phyloP scores from a whole-genome alignment of 192 early-diverging fungal species.

The Gamsiella multidivaricata region DNA sequence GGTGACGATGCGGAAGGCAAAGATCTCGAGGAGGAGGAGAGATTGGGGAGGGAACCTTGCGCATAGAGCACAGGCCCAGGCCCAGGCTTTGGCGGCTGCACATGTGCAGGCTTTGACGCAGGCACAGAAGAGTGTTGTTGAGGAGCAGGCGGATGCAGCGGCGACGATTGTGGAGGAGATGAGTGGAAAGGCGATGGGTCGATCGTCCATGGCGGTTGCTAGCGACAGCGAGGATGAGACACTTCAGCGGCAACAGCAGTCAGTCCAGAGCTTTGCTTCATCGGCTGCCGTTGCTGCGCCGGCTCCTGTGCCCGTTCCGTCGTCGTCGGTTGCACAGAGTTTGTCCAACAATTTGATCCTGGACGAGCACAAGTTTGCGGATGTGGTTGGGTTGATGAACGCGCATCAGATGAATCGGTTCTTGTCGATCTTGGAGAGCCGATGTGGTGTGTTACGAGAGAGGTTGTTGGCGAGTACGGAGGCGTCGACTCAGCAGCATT shows the following conservation, averaged over 20 bases:
- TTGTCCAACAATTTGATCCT: conserved; percentile 40
- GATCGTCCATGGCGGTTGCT: neutral
- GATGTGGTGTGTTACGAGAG: conserved; percentile 62
- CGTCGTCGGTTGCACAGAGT: conserved; percentile 5
- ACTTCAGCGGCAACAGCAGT: conserved; percentile 20
- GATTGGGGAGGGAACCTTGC: conserved; percentile 61
- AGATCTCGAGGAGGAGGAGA: conserved; percentile 68
- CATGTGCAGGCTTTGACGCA: conserved; percentile 12
- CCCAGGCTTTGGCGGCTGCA: conserved; percentile 31
- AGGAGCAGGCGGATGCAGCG: conserved; percentile 1
- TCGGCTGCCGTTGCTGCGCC: conserved; percentile 3
- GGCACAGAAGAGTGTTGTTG: neutral
- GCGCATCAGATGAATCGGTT: conserved; percentile 64
- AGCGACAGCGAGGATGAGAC: conserved; percentile 39
- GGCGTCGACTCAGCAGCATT: conserved; percentile 9
- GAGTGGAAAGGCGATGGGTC: conserved; percentile 11
- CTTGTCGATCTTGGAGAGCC: conserved; percentile 62
- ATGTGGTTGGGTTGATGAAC: conserved; percentile 60
- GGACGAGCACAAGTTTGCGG: conserved; percentile 55
- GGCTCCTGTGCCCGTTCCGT: neutral
- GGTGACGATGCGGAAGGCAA: conserved; percentile 78
- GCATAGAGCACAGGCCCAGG: conserved; percentile 38
- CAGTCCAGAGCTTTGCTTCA: neutral
- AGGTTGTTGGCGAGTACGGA: conserved; percentile 40
- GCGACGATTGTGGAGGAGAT: conserved; percentile 37